Conservation (phyloP, 2,329 filamentous ascomycete genomes). For the Colletotrichum lindemuthianum region DNA sequence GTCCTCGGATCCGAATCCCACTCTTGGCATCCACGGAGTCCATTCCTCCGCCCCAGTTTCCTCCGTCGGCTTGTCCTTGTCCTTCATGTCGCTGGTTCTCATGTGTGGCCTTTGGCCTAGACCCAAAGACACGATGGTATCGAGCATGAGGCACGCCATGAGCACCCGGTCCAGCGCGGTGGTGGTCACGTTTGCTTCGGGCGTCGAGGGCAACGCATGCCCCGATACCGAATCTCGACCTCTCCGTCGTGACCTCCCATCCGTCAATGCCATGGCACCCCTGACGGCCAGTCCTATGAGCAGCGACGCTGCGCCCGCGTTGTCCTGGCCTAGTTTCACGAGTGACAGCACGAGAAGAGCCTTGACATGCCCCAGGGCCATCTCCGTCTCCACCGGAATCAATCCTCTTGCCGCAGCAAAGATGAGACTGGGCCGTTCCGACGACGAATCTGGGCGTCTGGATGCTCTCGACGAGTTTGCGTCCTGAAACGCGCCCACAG, state of each 20-base stretch:
- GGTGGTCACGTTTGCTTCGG: slow-evolving; percentile 7
- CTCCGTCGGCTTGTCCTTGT: slow-evolving; percentile 57
- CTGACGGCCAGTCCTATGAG: slow-evolving; percentile 71
- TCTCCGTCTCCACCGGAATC: slow-evolving; percentile 58
- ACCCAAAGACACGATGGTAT: slow-evolving; percentile 65
- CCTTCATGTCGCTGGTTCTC: slow-evolving; percentile 55
- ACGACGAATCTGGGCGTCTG: slow-evolving; percentile 39
- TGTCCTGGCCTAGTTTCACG: slow-evolving; percentile 68
- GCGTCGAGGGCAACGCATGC: background rate
- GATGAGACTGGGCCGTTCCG: slow-evolving; percentile 46
- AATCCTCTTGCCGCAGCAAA: slow-evolving; percentile 61
- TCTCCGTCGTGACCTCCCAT: slow-evolving; percentile 1
- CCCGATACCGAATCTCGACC: slow-evolving; percentile 9
- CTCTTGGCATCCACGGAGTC: slow-evolving; percentile 73
- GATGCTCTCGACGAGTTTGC: slow-evolving; percentile 39
- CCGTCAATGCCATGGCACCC: slow-evolving; percentile 30
- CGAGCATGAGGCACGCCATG: slow-evolving; percentile 70
- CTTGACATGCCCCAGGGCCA: slow-evolving; percentile 56
- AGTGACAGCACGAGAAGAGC: slow-evolving; percentile 69
- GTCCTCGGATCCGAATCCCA: slow-evolving; percentile 45
- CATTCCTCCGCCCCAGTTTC: slow-evolving; percentile 79
- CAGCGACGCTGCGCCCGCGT: slow-evolving; percentile 70
- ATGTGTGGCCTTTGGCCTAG: slow-evolving; percentile 63
- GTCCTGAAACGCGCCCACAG: slow-evolving; percentile 67
- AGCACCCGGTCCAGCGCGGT: slow-evolving; percentile 39